Percentiles rank a stretch among this genome's conserved stretches.
Evolutionary conservation across 2,329 filamentous ascomycete species (phyloP).

Genomic region (Lecanicillium sp.): DNA sequence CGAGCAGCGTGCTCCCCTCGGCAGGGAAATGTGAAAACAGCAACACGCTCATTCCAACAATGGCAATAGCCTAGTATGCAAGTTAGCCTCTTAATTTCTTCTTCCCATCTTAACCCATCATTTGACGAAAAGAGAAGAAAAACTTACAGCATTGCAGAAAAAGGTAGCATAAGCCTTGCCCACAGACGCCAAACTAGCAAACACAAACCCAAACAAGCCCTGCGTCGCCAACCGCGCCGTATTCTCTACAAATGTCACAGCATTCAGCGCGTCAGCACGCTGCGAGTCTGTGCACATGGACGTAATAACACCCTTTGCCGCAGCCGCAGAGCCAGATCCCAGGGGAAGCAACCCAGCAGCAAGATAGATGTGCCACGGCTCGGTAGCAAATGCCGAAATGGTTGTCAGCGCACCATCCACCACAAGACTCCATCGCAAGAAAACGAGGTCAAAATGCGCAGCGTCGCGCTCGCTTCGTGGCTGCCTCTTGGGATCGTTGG

Average conservation of each 20-base stretch:
- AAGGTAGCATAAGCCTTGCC: conserved; percentile 57
- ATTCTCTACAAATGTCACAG: conserved; percentile 63
- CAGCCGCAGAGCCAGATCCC: conserved; percentile 59
- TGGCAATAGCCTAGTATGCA: conserved; percentile 36
- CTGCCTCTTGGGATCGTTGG: conserved; percentile 23
- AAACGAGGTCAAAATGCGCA: conserved; percentile 57
- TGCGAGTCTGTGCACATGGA: conserved; percentile 57
- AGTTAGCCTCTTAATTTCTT: no score
- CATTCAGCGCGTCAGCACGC: conserved; percentile 58
- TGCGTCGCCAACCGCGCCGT: conserved; percentile 55
- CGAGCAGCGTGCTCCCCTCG: conserved; percentile 25
- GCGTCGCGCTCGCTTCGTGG: conserved; percentile 29
- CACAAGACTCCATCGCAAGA: conserved; percentile 56
- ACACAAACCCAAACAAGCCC: conserved; percentile 59
- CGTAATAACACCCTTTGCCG: conserved; percentile 65
- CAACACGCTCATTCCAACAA: conserved; percentile 32
- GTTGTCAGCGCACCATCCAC: conserved; percentile 57
- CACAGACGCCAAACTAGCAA: conserved; percentile 51
- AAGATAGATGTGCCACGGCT: conserved; percentile 62
- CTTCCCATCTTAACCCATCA: no score
- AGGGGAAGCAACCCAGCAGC: conserved; percentile 57
- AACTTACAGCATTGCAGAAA: conserved; percentile 53
- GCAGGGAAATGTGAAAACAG: conserved; percentile 35
- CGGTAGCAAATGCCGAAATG: conserved; percentile 50
- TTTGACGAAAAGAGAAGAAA: no score